Conservation (phyloP, 179 eudicot genomes). For the Silene coronaria region DNA sequence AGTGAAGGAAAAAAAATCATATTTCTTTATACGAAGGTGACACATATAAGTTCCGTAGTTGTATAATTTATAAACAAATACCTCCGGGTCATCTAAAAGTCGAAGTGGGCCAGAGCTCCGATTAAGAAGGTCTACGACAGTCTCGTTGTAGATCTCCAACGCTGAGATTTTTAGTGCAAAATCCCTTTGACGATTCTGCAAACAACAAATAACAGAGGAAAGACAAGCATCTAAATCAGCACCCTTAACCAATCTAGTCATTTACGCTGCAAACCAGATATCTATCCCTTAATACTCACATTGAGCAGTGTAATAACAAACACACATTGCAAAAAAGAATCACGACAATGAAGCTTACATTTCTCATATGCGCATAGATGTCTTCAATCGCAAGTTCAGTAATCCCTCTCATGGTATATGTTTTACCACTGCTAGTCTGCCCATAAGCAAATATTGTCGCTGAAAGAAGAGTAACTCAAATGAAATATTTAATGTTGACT, state of each 20-base stretch:
- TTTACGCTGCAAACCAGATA: neutral
- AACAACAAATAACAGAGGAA: neutral
- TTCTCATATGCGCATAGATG: conserved; percentile 65
- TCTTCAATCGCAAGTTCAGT: conserved; percentile 69
- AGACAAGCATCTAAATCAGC: neutral
- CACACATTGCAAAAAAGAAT: neutral
- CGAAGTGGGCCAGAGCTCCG: conserved; percentile 81
- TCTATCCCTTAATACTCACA: neutral
- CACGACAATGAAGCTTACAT: conserved; percentile 33
- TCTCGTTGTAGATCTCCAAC: conserved; percentile 89
- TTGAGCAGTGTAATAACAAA: neutral
- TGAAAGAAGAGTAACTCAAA: conserved; percentile 27
- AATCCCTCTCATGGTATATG: conserved; percentile 89
- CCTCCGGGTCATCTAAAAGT: conserved; percentile 98
- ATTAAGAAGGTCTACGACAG: conserved; percentile 77
- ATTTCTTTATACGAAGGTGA: too few species aligned
- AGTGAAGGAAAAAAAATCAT: too few species aligned
- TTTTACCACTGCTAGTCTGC: conserved; percentile 96
- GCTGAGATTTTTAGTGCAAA: conserved; percentile 72
- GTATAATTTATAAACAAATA: conserved; percentile 22
- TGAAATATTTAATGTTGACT: neutral
- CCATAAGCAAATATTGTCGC: conserved; percentile 96
- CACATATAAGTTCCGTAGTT: too few species aligned
- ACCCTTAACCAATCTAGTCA: too few species aligned
- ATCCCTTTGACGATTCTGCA: conserved; percentile 61